Conservation (phyloP, 768 basidiomycete species). For the Rickenella mellea region DNA sequence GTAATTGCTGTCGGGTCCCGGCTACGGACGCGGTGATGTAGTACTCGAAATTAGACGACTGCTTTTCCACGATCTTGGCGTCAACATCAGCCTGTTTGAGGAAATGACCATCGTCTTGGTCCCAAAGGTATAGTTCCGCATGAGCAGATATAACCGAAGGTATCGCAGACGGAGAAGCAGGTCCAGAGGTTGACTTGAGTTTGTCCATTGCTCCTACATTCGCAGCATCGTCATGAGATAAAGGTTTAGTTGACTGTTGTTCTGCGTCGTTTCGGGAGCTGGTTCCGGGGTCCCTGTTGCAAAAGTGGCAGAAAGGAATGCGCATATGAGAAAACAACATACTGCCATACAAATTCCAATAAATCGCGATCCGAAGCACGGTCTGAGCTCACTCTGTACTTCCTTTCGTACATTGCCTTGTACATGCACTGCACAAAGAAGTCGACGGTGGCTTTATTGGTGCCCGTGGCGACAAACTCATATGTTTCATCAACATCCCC, state of each 20-base stretch:
- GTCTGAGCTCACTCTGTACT: conserved; percentile 67
- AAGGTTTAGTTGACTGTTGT: neutral
- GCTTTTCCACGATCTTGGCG: conserved; percentile 42
- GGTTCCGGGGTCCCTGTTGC: conserved; percentile 5
- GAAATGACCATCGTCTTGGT: conserved; percentile 39
- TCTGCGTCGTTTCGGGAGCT: conserved; percentile 14
- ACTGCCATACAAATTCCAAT: conserved; percentile 78
- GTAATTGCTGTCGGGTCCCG: conserved; percentile 32
- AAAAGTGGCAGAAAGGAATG: neutral
- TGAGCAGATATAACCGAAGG: conserved; percentile 27
- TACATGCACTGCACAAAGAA: conserved; percentile 95
- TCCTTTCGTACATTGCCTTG: conserved; percentile 94
- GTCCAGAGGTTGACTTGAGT: conserved; percentile 7
- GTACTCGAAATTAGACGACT: conserved; percentile 39
- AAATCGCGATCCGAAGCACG: conserved; percentile 57
- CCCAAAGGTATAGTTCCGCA: conserved; percentile 59
- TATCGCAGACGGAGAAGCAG: conserved; percentile 8
- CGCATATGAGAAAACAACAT: conserved; percentile 21
- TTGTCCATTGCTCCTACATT: conserved; percentile 10
- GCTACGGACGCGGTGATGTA: conserved; percentile 48
- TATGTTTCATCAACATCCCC: conserved; percentile 90
- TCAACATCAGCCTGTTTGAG: conserved; percentile 41
- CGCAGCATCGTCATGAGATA: conserved; percentile 2
- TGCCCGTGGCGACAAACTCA: conserved; percentile 77
- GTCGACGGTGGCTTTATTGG: conserved; percentile 66